These are phyloP conservation scores for Beta corolliflora DNA, from an alignment of 179 eudicot species.

Conservation along the genomic window DNA sequence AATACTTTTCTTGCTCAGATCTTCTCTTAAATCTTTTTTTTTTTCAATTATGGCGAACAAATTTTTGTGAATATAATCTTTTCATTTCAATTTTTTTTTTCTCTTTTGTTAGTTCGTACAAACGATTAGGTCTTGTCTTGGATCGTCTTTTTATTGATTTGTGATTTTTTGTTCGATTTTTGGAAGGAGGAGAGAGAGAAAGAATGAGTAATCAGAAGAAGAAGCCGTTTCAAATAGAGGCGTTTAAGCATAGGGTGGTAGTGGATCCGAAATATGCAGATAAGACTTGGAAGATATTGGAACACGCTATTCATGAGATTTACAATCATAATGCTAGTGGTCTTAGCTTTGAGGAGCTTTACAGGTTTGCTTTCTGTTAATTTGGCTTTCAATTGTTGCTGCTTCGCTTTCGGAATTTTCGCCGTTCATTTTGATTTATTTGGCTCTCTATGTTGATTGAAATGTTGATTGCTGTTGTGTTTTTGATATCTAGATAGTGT, in stretches of 20 bases:
- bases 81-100: background rate
- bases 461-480: background rate
- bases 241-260: slow-evolving; percentile 60
- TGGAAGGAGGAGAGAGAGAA: background rate
- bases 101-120: background rate
- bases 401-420: too few relatives aligned
- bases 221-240: slow-evolving; percentile 55
- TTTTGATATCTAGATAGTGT: background rate
- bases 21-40: background rate
- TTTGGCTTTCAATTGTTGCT: background rate
- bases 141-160: slow-evolving; percentile 7
- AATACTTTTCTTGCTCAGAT: slow-evolving; percentile 14
- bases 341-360: slow-evolving; percentile 62
- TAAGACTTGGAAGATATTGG: slow-evolving; percentile 56
- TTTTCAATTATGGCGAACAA: slow-evolving; percentile 7
- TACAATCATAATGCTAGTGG: slow-evolving; percentile 57
- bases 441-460: background rate
- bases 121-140: background rate
- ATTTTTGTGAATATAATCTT: background rate
- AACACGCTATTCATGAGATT: slow-evolving; percentile 59
- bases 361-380: slow-evolving; percentile 33
- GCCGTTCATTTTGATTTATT: slow-evolving; percentile 2
- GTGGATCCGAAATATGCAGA: slow-evolving; percentile 64
- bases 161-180: background rate
- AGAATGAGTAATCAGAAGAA: slow-evolving; percentile 53